phyloP scores from a whole-genome alignment of 371 early-diverging fungal species.

The Zancudomyces culisetae region DNA sequence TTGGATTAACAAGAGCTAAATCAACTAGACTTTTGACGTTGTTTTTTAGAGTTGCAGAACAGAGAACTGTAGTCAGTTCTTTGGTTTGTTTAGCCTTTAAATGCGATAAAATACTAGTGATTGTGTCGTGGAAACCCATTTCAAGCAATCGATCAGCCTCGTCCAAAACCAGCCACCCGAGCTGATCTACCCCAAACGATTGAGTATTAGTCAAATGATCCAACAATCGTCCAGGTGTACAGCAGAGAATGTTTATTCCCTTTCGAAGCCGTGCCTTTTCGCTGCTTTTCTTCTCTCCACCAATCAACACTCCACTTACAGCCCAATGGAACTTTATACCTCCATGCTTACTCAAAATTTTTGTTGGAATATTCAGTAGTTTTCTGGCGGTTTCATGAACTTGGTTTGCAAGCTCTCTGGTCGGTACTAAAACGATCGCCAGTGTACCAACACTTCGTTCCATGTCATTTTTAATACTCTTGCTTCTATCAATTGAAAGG shows the following conservation, averaged over 20 bases:
- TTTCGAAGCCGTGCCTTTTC: constrained; percentile 85
- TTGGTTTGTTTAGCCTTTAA: constrained; percentile 32
- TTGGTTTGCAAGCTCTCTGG: constrained; percentile 97
- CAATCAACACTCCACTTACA: constrained; percentile 75
- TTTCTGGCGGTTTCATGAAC: constrained; percentile 52
- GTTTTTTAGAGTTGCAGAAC: constrained; percentile 79
- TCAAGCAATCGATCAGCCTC: constrained; percentile 98
- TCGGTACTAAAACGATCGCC: constrained; percentile 58
- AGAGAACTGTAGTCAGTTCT: constrained; percentile 63
- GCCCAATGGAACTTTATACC: constrained; percentile 64
- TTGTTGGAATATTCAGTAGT: constrained; percentile 36
- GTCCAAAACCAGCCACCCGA: constrained; percentile 87
- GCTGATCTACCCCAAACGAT: constrained; percentile 45
- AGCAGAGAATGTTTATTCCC: constrained; percentile 83
- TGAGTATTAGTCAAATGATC: constrained; percentile 86
- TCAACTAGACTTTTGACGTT: constrained; percentile 67
- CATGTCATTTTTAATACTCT: no score
- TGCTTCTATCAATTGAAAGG: no score
- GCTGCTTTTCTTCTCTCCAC: constrained; percentile 79
- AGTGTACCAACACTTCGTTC: constrained; percentile 23
- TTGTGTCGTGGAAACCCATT: constrained; percentile 85
- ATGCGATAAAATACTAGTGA: no score
- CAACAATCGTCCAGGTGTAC: constrained; percentile 95
- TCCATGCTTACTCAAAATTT: not conserved
- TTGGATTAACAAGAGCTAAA: no score